phyloP scores from a whole-genome alignment of 2,329 filamentous ascomycete genomes.

The Pseudogymnoascus sp. region DNA sequence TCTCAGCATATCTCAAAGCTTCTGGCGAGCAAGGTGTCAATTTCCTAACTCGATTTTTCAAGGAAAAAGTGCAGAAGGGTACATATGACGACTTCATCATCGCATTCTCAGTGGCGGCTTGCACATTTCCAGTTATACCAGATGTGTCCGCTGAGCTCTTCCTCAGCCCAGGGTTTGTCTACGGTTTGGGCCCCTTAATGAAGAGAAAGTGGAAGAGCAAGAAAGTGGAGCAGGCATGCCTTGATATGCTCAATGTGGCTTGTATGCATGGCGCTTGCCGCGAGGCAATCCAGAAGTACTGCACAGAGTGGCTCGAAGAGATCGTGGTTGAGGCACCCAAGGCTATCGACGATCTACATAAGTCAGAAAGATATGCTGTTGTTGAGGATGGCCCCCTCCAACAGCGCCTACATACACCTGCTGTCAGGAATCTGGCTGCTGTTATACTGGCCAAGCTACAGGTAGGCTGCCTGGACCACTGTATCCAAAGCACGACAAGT shows the following conservation, averaged over 20 bases:
- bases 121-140: slow-evolving; percentile 78
- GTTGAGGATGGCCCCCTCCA: slow-evolving; percentile 26
- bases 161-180: slow-evolving; percentile 78
- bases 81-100: slow-evolving; percentile 84
- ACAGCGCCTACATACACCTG: slow-evolving; percentile 43
- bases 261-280: slow-evolving; percentile 79
- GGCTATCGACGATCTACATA: slow-evolving; percentile 30
- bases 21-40: slow-evolving; percentile 62
- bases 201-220: slow-evolving; percentile 73
- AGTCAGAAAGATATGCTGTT: slow-evolving; percentile 16
- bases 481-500: slow-evolving; percentile 12
- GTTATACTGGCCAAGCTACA: slow-evolving; percentile 67
- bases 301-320: slow-evolving; percentile 78
- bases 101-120: slow-evolving; percentile 85
- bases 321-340: slow-evolving; percentile 61
- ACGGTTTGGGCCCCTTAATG: slow-evolving; percentile 67
- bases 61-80: slow-evolving; percentile 58
- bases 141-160: slow-evolving; percentile 70
- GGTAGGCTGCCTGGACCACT: slow-evolving; percentile 35
- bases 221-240: slow-evolving; percentile 75
- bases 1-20: slow-evolving; percentile 74
- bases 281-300: slow-evolving; percentile 76
- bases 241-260: slow-evolving; percentile 86
- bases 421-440: slow-evolving; percentile 58
- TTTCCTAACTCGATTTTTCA: slow-evolving; percentile 67